Percentiles rank a stretch among this genome's conserved stretches.
These are phyloP conservation scores for Clonostachys chloroleuca DNA, from an alignment of 2,329 filamentous ascomycete genomes.

Conservation along the genomic window DNA sequence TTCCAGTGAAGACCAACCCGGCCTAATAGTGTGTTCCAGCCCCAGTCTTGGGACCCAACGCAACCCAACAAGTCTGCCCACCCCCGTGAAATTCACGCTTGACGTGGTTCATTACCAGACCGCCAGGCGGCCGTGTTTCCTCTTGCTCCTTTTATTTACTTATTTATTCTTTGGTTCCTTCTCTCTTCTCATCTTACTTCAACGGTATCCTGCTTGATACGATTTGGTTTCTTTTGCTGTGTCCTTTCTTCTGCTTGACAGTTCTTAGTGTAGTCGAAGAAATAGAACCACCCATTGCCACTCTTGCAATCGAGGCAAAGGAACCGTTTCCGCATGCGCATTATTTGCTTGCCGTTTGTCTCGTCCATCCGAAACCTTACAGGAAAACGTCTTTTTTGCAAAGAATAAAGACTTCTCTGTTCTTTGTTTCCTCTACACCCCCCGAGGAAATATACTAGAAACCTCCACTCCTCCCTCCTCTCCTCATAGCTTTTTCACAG, in stretches of 20 bases:
- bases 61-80: conserved; percentile 5
- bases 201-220: not conserved
- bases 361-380: not conserved
- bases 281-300: no score
- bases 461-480: not conserved
- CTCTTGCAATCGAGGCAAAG: no score
- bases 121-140: no score
- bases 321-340: no score
- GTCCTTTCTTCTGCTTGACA: not conserved
- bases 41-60: conserved; percentile 7
- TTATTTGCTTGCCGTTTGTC: not conserved
- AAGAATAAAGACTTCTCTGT: not conserved
- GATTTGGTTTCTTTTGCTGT: not conserved
- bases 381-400: not conserved
- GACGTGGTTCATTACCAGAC: not conserved
- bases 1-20: no score
- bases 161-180: not conserved
- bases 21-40: not conserved
- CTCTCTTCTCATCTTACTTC: not conserved
- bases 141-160: no score
- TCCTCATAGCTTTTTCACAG: not conserved
- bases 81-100: not conserved
- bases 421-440: not conserved
- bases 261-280: not conserved
- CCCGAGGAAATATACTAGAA: not conserved